Evolutionary conservation across 768 basidiomycete species (phyloP), one percentile per base, ranked within the genome.

Genomic region (Boletus patriciae): DNA sequence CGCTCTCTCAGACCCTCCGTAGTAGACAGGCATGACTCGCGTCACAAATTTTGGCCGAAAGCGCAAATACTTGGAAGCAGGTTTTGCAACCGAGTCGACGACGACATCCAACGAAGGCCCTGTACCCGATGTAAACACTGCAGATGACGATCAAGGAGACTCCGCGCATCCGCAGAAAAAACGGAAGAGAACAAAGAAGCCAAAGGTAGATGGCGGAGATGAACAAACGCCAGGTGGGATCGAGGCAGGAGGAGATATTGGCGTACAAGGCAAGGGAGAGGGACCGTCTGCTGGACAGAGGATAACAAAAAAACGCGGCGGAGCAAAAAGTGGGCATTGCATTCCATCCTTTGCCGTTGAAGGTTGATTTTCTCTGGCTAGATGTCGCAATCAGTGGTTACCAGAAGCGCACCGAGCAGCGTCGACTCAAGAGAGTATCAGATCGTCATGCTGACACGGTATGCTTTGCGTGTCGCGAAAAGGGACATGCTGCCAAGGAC

Each of bases 401-500:
- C 59, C 21, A 59, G n/a, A 62, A 50, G 53, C 70, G 72, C 25
- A 76, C 80, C 4, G 92, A 95, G 66, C 63, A 74, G 19, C 78
- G 94, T 47, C 81, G 92, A 15, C 66, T 85, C 50, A 80, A 83
- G 60, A 84, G 93, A 37, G 81, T 83, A 49, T 67, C 80, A 3
- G 82, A 87, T 46, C 81, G 83, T 42, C 62, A 78, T 13, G 74
- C 78, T 10, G 70, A 76, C 3, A 93, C 86, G 2, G 85, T 82
- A 7, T 97, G 94, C 68, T 95, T 94, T 70, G 89, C 88, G 3
- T 98, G 94, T 75, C 82, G 94, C 50, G 78, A 85, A 65, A 83
- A 79, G 59, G 94, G 94, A 0, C 94, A 98, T 66, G 77, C 87
- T 2, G 93, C 93, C 4, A 85, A 79, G 68, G 83, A 93, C 54